Conservation (phyloP, 192 early-diverging fungal species). For the Backusella australiensis region DNA sequence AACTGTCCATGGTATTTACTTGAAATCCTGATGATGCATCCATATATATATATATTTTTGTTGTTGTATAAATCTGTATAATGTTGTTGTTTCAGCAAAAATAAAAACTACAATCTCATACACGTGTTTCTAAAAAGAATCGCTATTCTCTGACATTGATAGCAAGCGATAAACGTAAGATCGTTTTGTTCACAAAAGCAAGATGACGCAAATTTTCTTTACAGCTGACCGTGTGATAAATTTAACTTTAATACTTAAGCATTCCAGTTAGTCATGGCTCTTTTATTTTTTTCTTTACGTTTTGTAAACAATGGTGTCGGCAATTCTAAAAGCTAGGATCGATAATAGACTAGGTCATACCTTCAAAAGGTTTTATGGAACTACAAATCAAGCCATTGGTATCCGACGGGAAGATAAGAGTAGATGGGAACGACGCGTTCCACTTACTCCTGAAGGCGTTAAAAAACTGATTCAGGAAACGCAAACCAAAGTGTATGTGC, state of each 20-base stretch:
- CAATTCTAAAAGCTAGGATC: slow-evolving; percentile 2
- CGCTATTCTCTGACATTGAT: neutral
- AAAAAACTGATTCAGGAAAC: slow-evolving; percentile 81
- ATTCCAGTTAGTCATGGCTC: neutral
- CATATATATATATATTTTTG: too few relatives aligned
- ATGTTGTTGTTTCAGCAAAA: neutral
- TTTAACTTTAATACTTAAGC: neutral
- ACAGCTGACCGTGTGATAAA: slow-evolving; percentile 7
- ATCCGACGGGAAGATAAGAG: slow-evolving; percentile 96
- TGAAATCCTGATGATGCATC: neutral
- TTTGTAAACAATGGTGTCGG: neutral
- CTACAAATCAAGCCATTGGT: slow-evolving; percentile 46
- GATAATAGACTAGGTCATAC: neutral
- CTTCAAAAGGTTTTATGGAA: neutral
- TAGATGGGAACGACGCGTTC: slow-evolving; percentile 93
- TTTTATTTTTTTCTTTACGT: neutral
- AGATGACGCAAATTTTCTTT: slow-evolving; percentile 4
- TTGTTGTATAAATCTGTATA: neutral
- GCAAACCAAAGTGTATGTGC: slow-evolving; percentile 81
- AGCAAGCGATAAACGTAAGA: neutral
- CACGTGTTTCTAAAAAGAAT: neutral
- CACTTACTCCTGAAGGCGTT: slow-evolving; percentile 86
- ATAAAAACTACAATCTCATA: neutral
- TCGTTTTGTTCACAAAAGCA: neutral
- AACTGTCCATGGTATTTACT: neutral